Conservation (phyloP, 768 basidiomycete species). For the Cyathus striatus region DNA sequence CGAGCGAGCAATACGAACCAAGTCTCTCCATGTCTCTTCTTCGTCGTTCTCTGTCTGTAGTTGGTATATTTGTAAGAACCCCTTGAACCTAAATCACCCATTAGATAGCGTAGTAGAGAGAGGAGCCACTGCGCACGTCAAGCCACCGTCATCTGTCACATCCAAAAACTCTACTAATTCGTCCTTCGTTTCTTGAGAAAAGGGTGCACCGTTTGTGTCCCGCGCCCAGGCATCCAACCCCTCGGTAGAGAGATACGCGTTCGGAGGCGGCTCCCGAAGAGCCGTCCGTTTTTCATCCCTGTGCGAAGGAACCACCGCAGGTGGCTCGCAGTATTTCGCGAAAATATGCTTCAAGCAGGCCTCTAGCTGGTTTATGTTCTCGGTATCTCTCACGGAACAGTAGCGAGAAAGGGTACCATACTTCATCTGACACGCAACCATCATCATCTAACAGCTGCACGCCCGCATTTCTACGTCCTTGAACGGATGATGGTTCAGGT, state of each 20-base stretch:
- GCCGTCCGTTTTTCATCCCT: slow-evolving; percentile 17
- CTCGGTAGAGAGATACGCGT: slow-evolving; percentile 52
- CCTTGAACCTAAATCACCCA: slow-evolving; percentile 51
- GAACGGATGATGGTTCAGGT: slow-evolving; percentile 55
- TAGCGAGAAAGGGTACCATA: slow-evolving; percentile 15
- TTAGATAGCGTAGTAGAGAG: neutral
- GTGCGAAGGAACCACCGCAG: slow-evolving; percentile 6
- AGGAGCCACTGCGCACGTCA: slow-evolving; percentile 51
- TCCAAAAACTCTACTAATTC: slow-evolving; percentile 76
- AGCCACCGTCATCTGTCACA: slow-evolving; percentile 60
- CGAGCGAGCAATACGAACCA: slow-evolving; percentile 38
- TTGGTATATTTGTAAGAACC: slow-evolving; percentile 80
- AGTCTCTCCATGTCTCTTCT: slow-evolving; percentile 80
- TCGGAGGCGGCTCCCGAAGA: slow-evolving; percentile 43
- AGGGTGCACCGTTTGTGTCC: slow-evolving; percentile 82
- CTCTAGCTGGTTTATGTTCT: slow-evolving; percentile 44
- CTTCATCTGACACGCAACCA: slow-evolving; percentile 63
- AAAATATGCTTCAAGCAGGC: slow-evolving; percentile 72
- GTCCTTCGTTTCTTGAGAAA: slow-evolving; percentile 70
- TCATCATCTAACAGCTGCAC: slow-evolving; percentile 66
- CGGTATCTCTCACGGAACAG: slow-evolving; percentile 2
- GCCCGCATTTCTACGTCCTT: slow-evolving; percentile 51
- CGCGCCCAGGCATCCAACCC: slow-evolving; percentile 72
- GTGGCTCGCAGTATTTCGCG: slow-evolving; percentile 67
- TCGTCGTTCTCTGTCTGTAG: slow-evolving; percentile 84